A percentile compares a stretch with the other conserved stretches of the same genome.
These are phyloP conservation scores for Neostapfia colusana DNA, from an alignment of 176 grass and related monocot species.

Conservation along the genomic window DNA sequence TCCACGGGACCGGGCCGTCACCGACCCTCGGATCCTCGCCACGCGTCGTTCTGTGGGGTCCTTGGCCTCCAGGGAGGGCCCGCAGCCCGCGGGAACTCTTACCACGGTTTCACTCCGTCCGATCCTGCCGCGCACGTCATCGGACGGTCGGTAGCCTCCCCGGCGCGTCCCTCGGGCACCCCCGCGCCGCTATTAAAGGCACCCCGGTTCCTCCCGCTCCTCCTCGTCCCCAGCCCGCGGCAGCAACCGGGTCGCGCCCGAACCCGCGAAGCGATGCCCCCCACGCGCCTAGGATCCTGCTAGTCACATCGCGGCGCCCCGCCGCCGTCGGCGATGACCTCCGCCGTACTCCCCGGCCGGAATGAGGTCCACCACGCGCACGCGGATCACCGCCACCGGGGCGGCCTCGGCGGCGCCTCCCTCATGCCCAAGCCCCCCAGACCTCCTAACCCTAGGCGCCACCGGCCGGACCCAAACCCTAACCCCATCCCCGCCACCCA, in stretches of 20 bases:
- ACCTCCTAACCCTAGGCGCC: conserved; percentile 50
- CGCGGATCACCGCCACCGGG: conserved; percentile 51
- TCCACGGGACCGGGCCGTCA: rapidly evolving
- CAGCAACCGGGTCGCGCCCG: background rate
- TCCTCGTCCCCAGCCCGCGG: background rate
- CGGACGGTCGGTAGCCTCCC: background rate
- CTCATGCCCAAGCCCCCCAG: conserved; percentile 49
- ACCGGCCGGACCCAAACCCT: conserved; percentile 51
- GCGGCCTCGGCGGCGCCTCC: conserved; percentile 48
- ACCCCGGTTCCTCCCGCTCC: background rate
- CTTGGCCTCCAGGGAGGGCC: background rate
- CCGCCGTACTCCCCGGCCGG: conserved; percentile 67
- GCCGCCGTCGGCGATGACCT: conserved; percentile 58
- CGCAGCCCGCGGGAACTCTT: conserved; percentile 24
- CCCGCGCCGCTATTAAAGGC: conserved; percentile 36
- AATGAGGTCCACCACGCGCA: conserved; percentile 59
- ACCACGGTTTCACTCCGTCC: rapidly evolving
- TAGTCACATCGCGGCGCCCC: conserved; percentile 29
- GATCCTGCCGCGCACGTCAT: rapidly evolving
- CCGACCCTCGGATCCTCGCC: background rate
- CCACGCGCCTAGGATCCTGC: background rate
- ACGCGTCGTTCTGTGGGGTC: background rate
- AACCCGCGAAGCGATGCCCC: conserved; percentile 26
- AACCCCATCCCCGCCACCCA: conserved; percentile 8
- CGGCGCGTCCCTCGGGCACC: background rate